Percentiles rank a stretch among this genome's conserved stretches.
Evolutionary conservation across 1,284 basidiomycete species (phyloP).

Genomic region (Fomitopsis palustris): DNA sequence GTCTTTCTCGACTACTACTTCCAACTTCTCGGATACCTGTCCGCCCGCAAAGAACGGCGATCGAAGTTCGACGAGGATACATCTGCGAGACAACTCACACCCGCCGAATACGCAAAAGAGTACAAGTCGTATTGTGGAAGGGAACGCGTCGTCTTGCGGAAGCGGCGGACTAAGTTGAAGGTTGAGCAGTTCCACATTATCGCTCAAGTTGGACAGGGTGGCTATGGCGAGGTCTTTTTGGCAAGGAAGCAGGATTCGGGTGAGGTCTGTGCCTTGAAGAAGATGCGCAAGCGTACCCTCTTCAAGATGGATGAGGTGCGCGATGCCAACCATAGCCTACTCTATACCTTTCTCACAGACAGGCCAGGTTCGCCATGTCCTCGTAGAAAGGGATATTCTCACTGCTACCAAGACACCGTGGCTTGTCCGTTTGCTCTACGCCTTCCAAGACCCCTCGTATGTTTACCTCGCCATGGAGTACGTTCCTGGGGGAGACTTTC

Average conservation of each 20-base stretch:
- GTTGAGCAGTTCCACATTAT: constrained; percentile 95
- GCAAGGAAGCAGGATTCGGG: constrained; percentile 90
- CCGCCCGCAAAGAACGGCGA: constrained; percentile 79
- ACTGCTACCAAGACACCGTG: constrained; percentile 95
- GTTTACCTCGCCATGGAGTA: constrained; percentile 99
- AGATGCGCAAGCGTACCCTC: constrained; percentile 90
- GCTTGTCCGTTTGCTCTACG: constrained; percentile 90
- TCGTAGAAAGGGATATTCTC: constrained; percentile 95
- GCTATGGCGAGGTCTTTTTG: constrained; percentile 93
- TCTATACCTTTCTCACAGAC: constrained; percentile 8
- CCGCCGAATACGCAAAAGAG: constrained; percentile 71
- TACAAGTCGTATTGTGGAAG: constrained; percentile 89
- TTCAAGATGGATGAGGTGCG: constrained; percentile 94
- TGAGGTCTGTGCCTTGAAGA: constrained; percentile 94
- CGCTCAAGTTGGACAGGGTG: constrained; percentile 94
- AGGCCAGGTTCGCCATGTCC: constrained; percentile 83
- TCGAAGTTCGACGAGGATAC: constrained; percentile 84
- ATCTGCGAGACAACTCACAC: constrained; percentile 56
- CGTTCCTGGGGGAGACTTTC: constrained; percentile 94
- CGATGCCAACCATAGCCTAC: constrained; percentile 12
- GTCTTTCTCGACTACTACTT: constrained; percentile 97
- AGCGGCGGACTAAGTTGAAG: constrained; percentile 81
- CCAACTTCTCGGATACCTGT: constrained; percentile 85
- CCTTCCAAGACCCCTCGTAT: constrained; percentile 86
- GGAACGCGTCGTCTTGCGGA: constrained; percentile 87